Conservation (phyloP, 148 eudicot species). For the Nepenthes mirabilis region DNA sequence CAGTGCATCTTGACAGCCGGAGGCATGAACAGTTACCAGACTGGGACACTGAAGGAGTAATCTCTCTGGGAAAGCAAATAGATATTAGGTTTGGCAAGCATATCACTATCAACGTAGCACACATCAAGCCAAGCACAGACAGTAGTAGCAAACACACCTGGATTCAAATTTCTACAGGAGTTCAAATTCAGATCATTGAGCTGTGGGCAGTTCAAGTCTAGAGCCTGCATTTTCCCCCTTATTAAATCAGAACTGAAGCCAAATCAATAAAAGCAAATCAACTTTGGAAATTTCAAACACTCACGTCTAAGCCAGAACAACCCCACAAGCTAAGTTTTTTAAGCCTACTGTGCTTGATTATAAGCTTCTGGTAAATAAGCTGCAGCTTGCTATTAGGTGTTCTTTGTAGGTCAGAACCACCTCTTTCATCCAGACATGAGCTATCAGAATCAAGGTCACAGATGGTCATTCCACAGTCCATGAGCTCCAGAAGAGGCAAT, state of each 20-base stretch:
- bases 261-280: neutral
- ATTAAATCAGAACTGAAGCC: constrained; percentile 1
- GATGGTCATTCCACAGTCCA: constrained; percentile 95
- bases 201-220: constrained; percentile 75
- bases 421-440: constrained; percentile 17
- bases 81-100: neutral
- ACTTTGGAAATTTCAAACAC: constrained; percentile 9
- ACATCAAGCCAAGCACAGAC: neutral
- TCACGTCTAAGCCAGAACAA: constrained; percentile 95
- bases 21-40: constrained; percentile 65
- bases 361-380: constrained; percentile 66
- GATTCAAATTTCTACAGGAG: constrained; percentile 68
- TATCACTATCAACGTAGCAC: neutral
- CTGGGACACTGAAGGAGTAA: constrained; percentile 67
- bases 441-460: constrained; percentile 36
- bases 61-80: constrained; percentile 37
- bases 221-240: constrained; percentile 41
- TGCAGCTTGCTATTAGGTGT: constrained; percentile 42
- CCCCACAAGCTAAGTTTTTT: constrained; percentile 97
- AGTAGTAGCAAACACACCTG: constrained; percentile 36
- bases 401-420: constrained; percentile 22
- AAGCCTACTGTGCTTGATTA: constrained; percentile 71
- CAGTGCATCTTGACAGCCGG: constrained; percentile 44
- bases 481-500: constrained; percentile 76
- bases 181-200: constrained; percentile 72